Percentiles rank a stretch among this genome's conserved stretches.
phyloP scores from a whole-genome alignment of 1,284 basidiomycete species.

The Tilletia indica region DNA sequence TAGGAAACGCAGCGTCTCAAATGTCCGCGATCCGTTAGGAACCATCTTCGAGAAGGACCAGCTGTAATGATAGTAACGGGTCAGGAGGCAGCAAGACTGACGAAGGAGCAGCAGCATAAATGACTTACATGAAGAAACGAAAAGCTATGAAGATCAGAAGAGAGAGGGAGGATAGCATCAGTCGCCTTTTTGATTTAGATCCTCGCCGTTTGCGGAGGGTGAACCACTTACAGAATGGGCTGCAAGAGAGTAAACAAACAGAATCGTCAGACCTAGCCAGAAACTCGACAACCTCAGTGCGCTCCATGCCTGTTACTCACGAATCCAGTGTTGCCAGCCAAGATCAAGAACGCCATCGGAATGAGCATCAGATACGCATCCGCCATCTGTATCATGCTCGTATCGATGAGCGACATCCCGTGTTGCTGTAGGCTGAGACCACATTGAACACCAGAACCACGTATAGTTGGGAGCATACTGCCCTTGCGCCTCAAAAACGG shows the following conservation, averaged over 20 bases:
- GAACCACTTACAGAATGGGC: neutral
- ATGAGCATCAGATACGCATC: conserved; percentile 77
- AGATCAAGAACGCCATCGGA: conserved; percentile 65
- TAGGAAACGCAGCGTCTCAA: conserved; percentile 84
- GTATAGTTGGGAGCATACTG: conserved; percentile 55
- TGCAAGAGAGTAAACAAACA: neutral
- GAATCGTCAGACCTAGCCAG: too few relatives aligned
- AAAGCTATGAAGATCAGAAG: conserved; percentile 31
- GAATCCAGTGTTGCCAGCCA: conserved; percentile 85
- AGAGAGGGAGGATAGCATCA: too few relatives aligned
- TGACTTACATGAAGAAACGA: conserved; percentile 48
- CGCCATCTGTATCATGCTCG: conserved; percentile 80
- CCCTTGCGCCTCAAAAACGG: conserved; percentile 44
- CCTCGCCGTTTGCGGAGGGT: too few relatives aligned
- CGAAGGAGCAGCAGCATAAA: too few relatives aligned
- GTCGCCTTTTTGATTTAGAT: too few relatives aligned
- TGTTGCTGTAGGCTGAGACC: conserved; percentile 86
- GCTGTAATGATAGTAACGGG: neutral
- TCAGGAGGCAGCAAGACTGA: too few relatives aligned
- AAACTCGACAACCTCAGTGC: too few relatives aligned
- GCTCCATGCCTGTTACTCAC: conserved; percentile 25
- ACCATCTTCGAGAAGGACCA: conserved; percentile 72
- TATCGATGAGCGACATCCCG: conserved; percentile 82
- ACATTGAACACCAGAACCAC: conserved; percentile 77
- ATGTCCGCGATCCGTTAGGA: conserved; percentile 64